Evolutionary conservation across 257 asterid genomes (phyloP).

Genomic region (Ilex asprella): DNA sequence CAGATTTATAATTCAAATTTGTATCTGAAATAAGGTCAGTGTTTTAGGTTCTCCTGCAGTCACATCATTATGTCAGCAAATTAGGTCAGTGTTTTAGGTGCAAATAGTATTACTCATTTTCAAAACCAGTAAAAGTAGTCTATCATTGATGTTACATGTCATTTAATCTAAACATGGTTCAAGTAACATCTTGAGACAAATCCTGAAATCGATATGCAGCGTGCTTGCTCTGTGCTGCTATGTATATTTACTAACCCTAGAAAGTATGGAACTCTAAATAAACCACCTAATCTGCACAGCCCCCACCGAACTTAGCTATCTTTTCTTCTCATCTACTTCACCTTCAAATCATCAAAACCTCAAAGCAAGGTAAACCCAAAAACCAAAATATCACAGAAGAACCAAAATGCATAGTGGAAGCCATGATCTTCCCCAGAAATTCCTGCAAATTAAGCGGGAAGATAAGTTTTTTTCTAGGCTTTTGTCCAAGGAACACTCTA

Average conservation of each 20-base stretch:
- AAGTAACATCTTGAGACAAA: conserved; percentile 11
- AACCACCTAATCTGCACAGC: conserved; percentile 6
- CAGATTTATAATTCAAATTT: too few relatives aligned
- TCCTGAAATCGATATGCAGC: conserved; percentile 10
- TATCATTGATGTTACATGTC: too few relatives aligned
- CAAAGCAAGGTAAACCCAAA: neutral
- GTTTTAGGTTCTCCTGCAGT: too few relatives aligned
- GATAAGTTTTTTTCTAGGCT: conserved; percentile 40
- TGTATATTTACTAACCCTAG: too few relatives aligned
- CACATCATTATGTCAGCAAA: too few relatives aligned
- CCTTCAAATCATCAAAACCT: conserved; percentile 16
- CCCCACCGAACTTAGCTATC: conserved; percentile 4
- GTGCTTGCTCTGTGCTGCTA: neutral
- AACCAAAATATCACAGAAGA: neutral
- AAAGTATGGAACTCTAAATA: neutral
- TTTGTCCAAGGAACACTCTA: conserved; percentile 32
- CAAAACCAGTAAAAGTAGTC: too few relatives aligned
- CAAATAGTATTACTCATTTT: too few relatives aligned
- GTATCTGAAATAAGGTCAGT: too few relatives aligned
- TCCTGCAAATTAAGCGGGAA: conserved; percentile 25
- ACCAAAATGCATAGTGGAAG: conserved; percentile 22
- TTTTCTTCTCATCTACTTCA: conserved; percentile 23
- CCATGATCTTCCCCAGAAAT: conserved; percentile 16
- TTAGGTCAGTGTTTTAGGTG: too few relatives aligned
- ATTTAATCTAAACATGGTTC: neutral